A percentile compares a stretch with the other conserved stretches of the same genome.
phyloP scores from a whole-genome alignment of 768 basidiomycete genomes.

The Rubroboletus satanas region DNA sequence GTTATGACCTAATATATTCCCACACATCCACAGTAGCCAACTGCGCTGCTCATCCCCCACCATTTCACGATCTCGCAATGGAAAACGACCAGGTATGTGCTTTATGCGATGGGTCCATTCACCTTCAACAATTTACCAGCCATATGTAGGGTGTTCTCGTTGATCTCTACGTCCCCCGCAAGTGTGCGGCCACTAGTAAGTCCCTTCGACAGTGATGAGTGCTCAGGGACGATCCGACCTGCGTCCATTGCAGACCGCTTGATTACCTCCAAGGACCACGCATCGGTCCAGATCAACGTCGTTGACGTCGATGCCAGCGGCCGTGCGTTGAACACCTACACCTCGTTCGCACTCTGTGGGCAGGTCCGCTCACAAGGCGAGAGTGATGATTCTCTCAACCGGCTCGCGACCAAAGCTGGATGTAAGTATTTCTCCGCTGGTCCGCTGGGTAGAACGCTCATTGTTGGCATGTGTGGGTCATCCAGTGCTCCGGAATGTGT shows the following conservation, averaged over 20 bases:
- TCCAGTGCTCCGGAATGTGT: slow-evolving; percentile 92
- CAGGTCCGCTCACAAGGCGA: slow-evolving; percentile 93
- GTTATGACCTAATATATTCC: slow-evolving; percentile 27
- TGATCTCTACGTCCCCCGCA: slow-evolving; percentile 99
- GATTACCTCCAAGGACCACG: slow-evolving; percentile 98
- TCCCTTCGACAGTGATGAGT: slow-evolving; percentile 18
- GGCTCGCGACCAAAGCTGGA: slow-evolving; percentile 91
- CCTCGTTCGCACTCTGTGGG: slow-evolving; percentile 93
- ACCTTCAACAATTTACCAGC: slow-evolving; percentile 1
- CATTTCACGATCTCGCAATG: slow-evolving; percentile 46
- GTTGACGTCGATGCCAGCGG: slow-evolving; percentile 92
- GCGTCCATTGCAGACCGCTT: slow-evolving; percentile 68
- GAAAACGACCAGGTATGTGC: slow-evolving; percentile 84
- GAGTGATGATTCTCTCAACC: slow-evolving; percentile 94
- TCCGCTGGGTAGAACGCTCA: neutral
- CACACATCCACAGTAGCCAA: slow-evolving; percentile 22
- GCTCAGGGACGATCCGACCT: neutral
- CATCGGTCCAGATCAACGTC: slow-evolving; percentile 94
- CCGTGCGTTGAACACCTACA: slow-evolving; percentile 70
- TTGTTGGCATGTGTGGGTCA: slow-evolving; percentile 4
- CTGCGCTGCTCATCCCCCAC: neutral
- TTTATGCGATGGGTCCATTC: neutral
- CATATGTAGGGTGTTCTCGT: slow-evolving; percentile 84
- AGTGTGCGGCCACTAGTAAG: slow-evolving; percentile 96
- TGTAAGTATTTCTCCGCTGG: slow-evolving; percentile 52